A percentile compares a stretch with the other conserved stretches of the same genome.
Conservation (phyloP, 169 alveolate species). For the Plasmodium malariae region DNA sequence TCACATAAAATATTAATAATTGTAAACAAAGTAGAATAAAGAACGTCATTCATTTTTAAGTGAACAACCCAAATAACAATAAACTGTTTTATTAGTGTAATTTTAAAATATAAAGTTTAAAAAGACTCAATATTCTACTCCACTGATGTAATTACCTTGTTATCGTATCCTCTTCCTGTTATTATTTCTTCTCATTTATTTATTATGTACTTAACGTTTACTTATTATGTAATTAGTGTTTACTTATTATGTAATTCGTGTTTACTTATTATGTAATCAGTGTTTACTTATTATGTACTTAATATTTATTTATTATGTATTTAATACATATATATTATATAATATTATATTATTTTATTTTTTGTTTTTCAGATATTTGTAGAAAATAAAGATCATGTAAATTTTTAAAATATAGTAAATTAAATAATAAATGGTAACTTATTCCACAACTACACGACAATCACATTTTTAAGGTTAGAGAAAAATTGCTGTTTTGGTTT, state of each 20-base stretch:
- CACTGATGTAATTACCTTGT: conserved; percentile 2
- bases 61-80: neutral
- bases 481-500: neutral
- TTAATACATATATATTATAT: too few relatives aligned
- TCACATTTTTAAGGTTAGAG: conserved; percentile 54
- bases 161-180: neutral
- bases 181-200: neutral
- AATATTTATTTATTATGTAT: too few relatives aligned
- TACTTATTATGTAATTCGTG: too few relatives aligned
- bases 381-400: conserved; percentile 51
- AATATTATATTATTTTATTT: neutral
- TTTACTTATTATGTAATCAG: too few relatives aligned
- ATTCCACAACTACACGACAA: conserved; percentile 25
- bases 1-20: neutral
- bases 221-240: too few relatives aligned
- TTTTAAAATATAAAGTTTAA: neutral
- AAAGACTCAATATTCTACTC: conserved; percentile 17
- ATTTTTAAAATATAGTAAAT: conserved; percentile 11
- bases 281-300: too few relatives aligned
- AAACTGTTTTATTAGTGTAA: conserved; percentile 31
- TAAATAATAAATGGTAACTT: conserved; percentile 60
- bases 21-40: conserved; percentile 3
- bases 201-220: too few relatives aligned
- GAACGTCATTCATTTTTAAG: neutral
- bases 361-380: conserved; percentile 16